Evolutionary conservation across 1,284 basidiomycete genomes (phyloP).

Genomic region (Ceratobasidium sp.): DNA sequence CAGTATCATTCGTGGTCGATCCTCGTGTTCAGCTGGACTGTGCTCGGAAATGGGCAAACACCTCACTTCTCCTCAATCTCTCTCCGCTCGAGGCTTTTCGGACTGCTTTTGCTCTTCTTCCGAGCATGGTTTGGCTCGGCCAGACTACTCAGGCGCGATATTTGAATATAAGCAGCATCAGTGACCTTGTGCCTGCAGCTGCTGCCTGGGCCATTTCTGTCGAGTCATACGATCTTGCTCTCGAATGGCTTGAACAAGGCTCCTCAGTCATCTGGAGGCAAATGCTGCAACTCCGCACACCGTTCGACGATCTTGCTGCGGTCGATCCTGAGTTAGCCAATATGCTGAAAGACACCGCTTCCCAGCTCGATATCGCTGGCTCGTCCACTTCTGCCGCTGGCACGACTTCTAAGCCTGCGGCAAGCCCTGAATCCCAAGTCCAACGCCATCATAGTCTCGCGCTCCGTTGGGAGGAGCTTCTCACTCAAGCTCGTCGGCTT

Average conservation of each 20-base stretch:
- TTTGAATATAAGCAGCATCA: background rate
- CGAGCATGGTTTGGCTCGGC: conserved; percentile 1
- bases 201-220: background rate
- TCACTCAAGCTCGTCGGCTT: background rate
- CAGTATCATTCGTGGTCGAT: too few relatives aligned
- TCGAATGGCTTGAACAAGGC: conserved; percentile 17
- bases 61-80: too few relatives aligned
- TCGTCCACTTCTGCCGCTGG: background rate
- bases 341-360: background rate
- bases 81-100: background rate
- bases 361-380: background rate
- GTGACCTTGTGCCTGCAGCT: background rate
- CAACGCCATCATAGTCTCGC: background rate
- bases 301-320: background rate
- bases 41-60: too few relatives aligned
- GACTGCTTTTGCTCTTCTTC: background rate
- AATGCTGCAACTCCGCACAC: background rate
- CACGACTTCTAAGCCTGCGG: background rate
- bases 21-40: too few relatives aligned
- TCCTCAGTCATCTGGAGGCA: conserved; percentile 10
- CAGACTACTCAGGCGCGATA: background rate
- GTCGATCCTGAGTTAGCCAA: background rate
- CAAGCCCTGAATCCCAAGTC: background rate
- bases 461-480: background rate
- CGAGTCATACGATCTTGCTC: background rate